phyloP scores from a whole-genome alignment of 2,329 filamentous ascomycete species.

The Alternaria tenuissima region DNA sequence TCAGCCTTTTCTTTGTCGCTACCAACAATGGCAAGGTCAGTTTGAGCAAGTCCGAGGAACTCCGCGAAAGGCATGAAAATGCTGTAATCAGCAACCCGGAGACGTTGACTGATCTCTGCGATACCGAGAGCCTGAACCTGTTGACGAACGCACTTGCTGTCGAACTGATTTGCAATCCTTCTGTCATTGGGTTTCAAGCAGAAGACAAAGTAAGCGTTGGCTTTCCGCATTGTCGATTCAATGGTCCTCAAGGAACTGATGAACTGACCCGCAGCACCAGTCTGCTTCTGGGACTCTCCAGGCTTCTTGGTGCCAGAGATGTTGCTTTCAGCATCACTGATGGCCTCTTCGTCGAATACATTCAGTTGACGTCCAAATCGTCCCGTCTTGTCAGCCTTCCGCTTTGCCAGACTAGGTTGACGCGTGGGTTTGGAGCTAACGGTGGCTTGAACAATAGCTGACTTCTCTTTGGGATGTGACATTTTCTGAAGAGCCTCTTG shows the following conservation, averaged over 20 bases:
- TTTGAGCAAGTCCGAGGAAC: conserved; percentile 87
- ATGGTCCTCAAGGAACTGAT: conserved; percentile 88
- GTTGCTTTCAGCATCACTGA: conserved; percentile 53
- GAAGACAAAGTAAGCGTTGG: conserved; percentile 96
- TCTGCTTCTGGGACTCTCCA: conserved; percentile 61
- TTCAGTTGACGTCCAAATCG: conserved; percentile 54
- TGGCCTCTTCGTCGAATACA: conserved; percentile 57
- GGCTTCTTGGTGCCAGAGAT: conserved; percentile 53
- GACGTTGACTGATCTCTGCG: conserved; percentile 92
- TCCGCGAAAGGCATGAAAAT: conserved; percentile 95
- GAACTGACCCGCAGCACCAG: conserved; percentile 93
- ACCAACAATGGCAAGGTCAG: conserved; percentile 84
- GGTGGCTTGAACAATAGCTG: conserved; percentile 92
- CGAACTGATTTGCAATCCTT: conserved; percentile 97
- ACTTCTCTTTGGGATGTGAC: conserved; percentile 89
- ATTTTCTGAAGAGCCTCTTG: conserved; percentile 93
- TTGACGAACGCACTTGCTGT: conserved; percentile 95
- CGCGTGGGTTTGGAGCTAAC: conserved; percentile 95
- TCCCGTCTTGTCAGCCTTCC: conserved; percentile 68
- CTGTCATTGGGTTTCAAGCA: conserved; percentile 97
- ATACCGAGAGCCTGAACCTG: conserved; percentile 97
- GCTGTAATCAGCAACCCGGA: conserved; percentile 93
- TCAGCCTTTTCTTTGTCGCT: conserved; percentile 93
- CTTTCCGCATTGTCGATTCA: conserved; percentile 83
- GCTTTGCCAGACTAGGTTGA: conserved; percentile 89